These are phyloP conservation scores for Komagataella ulmi DNA, from an alignment of 805 yeast genomes.

Conservation along the genomic window DNA sequence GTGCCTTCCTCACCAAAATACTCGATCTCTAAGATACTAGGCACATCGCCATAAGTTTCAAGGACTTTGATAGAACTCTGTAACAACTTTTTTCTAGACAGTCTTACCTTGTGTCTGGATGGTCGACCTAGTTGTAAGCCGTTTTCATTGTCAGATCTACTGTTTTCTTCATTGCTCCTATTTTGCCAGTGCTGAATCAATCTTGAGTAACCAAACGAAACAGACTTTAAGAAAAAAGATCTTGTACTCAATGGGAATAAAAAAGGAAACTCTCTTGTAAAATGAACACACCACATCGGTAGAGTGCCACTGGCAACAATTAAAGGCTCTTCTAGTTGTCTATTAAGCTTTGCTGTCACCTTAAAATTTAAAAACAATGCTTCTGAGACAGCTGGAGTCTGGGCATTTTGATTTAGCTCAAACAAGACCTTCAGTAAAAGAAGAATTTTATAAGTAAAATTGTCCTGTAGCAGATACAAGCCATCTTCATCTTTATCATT, in stretches of 20 bases:
- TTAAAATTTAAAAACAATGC: conserved; percentile 57
- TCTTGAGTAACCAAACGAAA: conserved; percentile 85
- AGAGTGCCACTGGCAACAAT: conserved; percentile 76
- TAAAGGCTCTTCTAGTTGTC: conserved; percentile 83
- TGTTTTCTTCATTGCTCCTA: conserved; percentile 25
- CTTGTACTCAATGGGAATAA: conserved; percentile 77
- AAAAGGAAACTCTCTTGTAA: conserved; percentile 69
- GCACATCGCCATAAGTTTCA: conserved; percentile 62
- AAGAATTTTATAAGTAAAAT: conserved; percentile 24
- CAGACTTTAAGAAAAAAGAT: conserved; percentile 63
- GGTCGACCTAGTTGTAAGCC: conserved; percentile 54
- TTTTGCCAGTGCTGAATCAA: conserved; percentile 67
- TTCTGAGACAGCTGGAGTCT: conserved; percentile 6
- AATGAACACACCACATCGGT: conserved; percentile 72
- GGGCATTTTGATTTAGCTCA: conserved; percentile 17
- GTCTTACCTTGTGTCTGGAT: conserved; percentile 64
- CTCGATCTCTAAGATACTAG: conserved; percentile 76
- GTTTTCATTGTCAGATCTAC: not conserved
- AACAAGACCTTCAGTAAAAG: conserved; percentile 34
- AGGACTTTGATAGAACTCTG: conserved; percentile 72
- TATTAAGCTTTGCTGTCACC: conserved; percentile 69
- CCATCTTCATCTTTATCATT: conserved; percentile 14
- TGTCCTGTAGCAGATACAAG: conserved; percentile 17
- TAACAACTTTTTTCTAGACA: conserved; percentile 56
- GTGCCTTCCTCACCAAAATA: conserved; percentile 89